A percentile compares a stretch with the other conserved stretches of the same genome.
Evolutionary conservation across 805 yeast species (phyloP).

Genomic region (Candida ascalaphidarum): DNA sequence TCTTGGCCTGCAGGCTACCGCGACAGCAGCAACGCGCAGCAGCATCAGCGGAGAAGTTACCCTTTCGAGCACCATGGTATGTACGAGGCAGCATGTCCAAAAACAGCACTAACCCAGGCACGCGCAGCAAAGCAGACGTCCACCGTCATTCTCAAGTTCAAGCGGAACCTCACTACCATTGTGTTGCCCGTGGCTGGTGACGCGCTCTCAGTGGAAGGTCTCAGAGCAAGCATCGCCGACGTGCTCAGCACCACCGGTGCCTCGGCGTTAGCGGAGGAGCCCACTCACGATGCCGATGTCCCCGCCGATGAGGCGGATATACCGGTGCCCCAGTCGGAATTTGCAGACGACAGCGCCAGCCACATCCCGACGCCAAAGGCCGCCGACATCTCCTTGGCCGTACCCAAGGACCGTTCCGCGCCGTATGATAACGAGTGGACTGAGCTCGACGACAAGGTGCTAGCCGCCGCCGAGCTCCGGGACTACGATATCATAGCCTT

Average conservation of each 20-base stretch:
- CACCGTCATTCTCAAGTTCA: slow-evolving; percentile 26
- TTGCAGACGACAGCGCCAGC: slow-evolving; percentile 18
- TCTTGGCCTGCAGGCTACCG: too few species aligned
- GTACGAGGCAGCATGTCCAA: too few species aligned
- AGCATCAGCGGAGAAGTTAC: too few species aligned
- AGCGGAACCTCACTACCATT: slow-evolving; percentile 22
- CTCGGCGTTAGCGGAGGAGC: slow-evolving; percentile 18
- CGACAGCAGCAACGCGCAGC: too few species aligned
- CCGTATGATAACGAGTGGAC: slow-evolving; percentile 31
- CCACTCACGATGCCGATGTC: slow-evolving; percentile 12
- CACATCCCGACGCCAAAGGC: too few species aligned
- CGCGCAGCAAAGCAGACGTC: too few species aligned
- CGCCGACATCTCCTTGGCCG: slow-evolving; percentile 27
- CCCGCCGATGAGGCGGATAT: slow-evolving; percentile 19
- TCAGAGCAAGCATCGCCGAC: slow-evolving; percentile 18
- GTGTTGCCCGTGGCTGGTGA: slow-evolving; percentile 14
- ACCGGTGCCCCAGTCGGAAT: slow-evolving; percentile 32
- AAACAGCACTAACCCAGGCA: slow-evolving; percentile 3
- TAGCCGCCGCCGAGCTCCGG: too few species aligned
- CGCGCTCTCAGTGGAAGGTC: slow-evolving; percentile 9
- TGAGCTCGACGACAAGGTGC: slow-evolving; percentile 15
- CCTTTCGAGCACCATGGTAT: too few species aligned
- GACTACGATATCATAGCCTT: slow-evolving; percentile 39
- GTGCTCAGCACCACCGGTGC: slow-evolving; percentile 45
- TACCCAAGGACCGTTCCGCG: slow-evolving; percentile 28